Percentiles rank a stretch among this genome's conserved stretches.
Evolutionary conservation across 1,139 yeast species (phyloP).

Genomic region (Diutina neorugosa): DNA sequence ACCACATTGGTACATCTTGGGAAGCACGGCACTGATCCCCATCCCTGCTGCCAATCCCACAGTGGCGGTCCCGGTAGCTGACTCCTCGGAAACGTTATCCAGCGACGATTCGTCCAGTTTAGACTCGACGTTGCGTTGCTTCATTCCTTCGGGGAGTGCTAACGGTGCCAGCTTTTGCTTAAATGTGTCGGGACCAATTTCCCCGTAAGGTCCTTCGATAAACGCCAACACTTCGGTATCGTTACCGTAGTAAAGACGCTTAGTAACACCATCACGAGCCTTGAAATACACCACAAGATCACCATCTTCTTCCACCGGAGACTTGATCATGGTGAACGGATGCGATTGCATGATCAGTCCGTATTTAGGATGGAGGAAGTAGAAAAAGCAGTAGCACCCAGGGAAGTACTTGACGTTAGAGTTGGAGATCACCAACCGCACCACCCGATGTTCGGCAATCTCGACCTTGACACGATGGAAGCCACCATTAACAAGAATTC

Average conservation of each 20-base stretch:
- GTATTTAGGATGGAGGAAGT: constrained; percentile 9
- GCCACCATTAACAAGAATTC: constrained; percentile 9
- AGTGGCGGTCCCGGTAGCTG: constrained; percentile 6
- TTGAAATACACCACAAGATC: constrained; percentile 8
- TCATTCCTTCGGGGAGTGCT: not conserved
- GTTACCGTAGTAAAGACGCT: constrained; percentile 6
- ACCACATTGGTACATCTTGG: constrained; percentile 6
- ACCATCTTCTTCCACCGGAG: constrained; percentile 8
- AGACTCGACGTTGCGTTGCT: not conserved
- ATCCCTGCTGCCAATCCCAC: constrained; percentile 10
- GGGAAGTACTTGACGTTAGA: constrained; percentile 7
- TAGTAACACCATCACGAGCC: constrained; percentile 8
- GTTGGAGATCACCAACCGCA: constrained; percentile 8
- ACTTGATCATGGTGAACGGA: constrained; percentile 8
- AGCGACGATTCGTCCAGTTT: not conserved
- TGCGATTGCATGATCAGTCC: constrained; percentile 9
- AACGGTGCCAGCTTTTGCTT: not conserved
- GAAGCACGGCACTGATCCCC: constrained; percentile 9
- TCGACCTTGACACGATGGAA: constrained; percentile 6
- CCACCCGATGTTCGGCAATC: constrained; percentile 7
- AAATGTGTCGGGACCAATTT: constrained; percentile 5
- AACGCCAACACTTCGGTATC: constrained; percentile 9
- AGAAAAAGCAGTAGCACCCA: constrained; percentile 9
- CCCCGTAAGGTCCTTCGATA: constrained; percentile 11
- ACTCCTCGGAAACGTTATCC: not conserved